Base-by-base conservation (phyloP, 2,329 filamentous ascomycete species). In the Stylonectria norvegica region DNA sequence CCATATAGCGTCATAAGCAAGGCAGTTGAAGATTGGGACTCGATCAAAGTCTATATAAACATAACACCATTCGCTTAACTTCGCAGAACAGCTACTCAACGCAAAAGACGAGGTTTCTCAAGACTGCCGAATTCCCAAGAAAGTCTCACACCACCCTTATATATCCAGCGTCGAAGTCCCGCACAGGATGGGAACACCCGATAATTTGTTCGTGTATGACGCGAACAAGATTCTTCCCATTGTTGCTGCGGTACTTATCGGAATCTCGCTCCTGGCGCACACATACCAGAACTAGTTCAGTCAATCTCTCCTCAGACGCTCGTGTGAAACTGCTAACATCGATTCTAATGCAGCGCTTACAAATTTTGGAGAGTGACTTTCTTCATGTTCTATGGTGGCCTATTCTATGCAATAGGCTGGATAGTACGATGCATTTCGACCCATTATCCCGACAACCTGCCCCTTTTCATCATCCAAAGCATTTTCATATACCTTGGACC, bases 291-390 rank as follows among this genome's bases (percentile, higher is more conserved):
- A 56, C 10, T 37, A 27, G n/a, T n/a, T n/a, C n/a, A n/a, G n/a
- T n/a, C n/a, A n/a, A n/a, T n/a, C n/a, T n/a, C n/a, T n/a, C n/a
- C n/a, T n/a, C n/a, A n/a, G n/a, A n/a, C n/a, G n/a, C n/a, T n/a
- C n/a, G 53, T 48, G 10, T 38, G 37, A 32, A 14, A n/a, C 6
- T 12, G 2, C 11, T 14, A n/a, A 30, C 25, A 4, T 28, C 28
- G 20, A 5, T 18, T 5, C 42, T 49, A 15, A 51, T 30, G 9
- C 3, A 7, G 3, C 12, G 2, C 0, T 9, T 56, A 56, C 22
- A 52, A 48, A 8, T 56, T 55, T 14, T 56, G 53, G 53, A 30
- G 49, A 16, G 51, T 56, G 0, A 56, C 53, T 4, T 56, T 56
- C 43, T 56, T 56, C 40, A 53, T 56, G 47, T 55, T 56, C 31